phyloP scores from a whole-genome alignment of 805 yeast species.

The Myxozyma monticola region DNA sequence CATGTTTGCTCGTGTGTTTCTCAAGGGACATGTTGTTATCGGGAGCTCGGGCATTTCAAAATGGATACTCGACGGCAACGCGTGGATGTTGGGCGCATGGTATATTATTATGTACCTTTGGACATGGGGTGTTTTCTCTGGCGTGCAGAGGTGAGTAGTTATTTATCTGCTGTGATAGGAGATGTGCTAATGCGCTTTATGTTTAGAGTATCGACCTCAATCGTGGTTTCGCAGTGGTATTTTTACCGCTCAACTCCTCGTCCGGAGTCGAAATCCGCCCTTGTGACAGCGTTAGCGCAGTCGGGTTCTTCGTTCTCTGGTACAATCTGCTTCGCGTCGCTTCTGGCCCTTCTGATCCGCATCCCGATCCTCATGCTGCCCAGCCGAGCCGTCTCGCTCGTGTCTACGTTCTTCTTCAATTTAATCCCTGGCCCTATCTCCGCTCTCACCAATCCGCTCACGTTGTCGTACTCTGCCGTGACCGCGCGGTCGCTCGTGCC shows the following conservation, averaged over 20 bases:
- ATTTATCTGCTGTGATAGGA: not conserved
- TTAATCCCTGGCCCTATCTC: conserved; percentile 36
- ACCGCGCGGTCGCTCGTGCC: conserved; percentile 38
- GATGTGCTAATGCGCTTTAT: conserved; percentile 1
- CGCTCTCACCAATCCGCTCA: conserved; percentile 40
- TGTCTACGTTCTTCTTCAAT: conserved; percentile 33
- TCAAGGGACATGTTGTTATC: conserved; percentile 28
- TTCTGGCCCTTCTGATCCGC: conserved; percentile 38
- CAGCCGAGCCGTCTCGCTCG: conserved; percentile 29
- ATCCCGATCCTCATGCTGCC: conserved; percentile 43
- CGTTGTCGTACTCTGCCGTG: conserved; percentile 42
- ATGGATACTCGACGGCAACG: conserved; percentile 35
- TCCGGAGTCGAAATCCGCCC: conserved; percentile 28
- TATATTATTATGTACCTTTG: conserved; percentile 43
- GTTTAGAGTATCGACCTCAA: conserved; percentile 38
- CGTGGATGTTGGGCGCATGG: conserved; percentile 39
- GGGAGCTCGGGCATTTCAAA: conserved; percentile 17
- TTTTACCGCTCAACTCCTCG: conserved; percentile 35
- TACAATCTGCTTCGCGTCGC: conserved; percentile 39
- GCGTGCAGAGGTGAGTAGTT: conserved; percentile 36
- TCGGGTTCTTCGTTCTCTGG: conserved; percentile 41
- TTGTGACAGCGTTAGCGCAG: conserved; percentile 34
- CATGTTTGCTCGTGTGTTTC: conserved; percentile 39
- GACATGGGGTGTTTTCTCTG: conserved; percentile 45
- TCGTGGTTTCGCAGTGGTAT: conserved; percentile 44